These are phyloP conservation scores for Tolypocladium guangdongense DNA, from an alignment of 2,329 filamentous ascomycete genomes.

Conservation along the genomic window DNA sequence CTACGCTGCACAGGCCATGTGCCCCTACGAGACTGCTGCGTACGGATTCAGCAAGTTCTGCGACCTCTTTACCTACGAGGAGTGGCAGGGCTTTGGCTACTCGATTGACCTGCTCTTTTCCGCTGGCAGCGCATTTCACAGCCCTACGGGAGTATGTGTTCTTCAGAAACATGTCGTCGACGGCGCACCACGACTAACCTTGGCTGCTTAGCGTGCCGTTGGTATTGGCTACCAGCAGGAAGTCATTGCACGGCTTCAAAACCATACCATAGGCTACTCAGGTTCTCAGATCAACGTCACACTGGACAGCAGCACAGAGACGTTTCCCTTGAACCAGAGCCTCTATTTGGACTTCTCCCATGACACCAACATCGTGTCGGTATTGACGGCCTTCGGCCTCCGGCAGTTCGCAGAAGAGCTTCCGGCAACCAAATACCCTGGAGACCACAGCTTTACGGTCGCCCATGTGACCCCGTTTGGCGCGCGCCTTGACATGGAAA, in stretches of 20 bases:
- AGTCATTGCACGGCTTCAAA: slow-evolving; percentile 57
- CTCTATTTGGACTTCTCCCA: slow-evolving; percentile 72
- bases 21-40: slow-evolving; percentile 68
- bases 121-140: slow-evolving; percentile 50
- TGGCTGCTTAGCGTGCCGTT: slow-evolving; percentile 42
- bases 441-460: slow-evolving; percentile 51
- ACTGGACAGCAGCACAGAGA: slow-evolving; percentile 53
- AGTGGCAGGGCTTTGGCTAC: slow-evolving; percentile 66
- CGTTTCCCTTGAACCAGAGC: slow-evolving; percentile 63
- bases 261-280: slow-evolving; percentile 50
- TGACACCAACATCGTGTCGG: slow-evolving; percentile 61
- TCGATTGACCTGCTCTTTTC: slow-evolving; percentile 56
- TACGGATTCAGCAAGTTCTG: slow-evolving; percentile 68
- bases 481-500: slow-evolving; percentile 61
- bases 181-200: not conserved
- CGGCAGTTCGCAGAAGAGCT: slow-evolving; percentile 55
- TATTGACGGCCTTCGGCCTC: slow-evolving; percentile 63
- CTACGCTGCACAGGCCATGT: slow-evolving; percentile 60
- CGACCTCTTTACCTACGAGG: slow-evolving; percentile 61
- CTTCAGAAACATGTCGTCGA: not conserved
- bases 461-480: slow-evolving; percentile 62
- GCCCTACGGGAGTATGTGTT: slow-evolving; percentile 45
- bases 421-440: slow-evolving; percentile 42
- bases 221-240: slow-evolving; percentile 66
- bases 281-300: slow-evolving; percentile 57